These are phyloP conservation scores for Pseudoturritis turrita DNA, from an alignment of 345 rosid genomes.

Conservation along the genomic window DNA sequence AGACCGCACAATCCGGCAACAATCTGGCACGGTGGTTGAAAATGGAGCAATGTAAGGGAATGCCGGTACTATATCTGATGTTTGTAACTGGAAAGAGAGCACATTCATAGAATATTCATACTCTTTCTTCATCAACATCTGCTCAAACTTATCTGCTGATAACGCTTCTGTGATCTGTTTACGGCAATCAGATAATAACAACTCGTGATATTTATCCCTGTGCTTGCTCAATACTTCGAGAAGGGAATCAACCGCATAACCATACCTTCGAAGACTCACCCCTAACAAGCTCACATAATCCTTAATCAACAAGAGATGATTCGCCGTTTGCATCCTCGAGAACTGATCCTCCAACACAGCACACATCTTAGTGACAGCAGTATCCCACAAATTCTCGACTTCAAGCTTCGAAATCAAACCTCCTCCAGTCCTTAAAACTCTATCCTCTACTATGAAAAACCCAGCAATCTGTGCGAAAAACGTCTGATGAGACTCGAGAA, in stretches of 20 bases:
- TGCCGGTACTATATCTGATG: conserved; percentile 82
- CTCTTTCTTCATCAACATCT: conserved; percentile 97
- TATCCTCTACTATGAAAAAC: conserved; percentile 89
- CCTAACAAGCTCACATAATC: conserved; percentile 97
- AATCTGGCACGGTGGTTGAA: conserved; percentile 91
- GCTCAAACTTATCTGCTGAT: conserved; percentile 93
- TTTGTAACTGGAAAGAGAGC: conserved; percentile 91
- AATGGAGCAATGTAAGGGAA: conserved; percentile 93
- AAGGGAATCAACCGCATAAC: conserved; percentile 80
- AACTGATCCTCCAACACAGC: conserved; percentile 95
- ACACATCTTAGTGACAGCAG: conserved; percentile 94
- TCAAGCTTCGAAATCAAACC: conserved; percentile 76
- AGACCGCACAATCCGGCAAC: conserved; percentile 91
- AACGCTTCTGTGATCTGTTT: conserved; percentile 91
- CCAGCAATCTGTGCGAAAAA: conserved; percentile 98
- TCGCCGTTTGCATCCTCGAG: conserved; percentile 98
- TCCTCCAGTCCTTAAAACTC: conserved; percentile 85
- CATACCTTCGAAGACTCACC: conserved; percentile 80
- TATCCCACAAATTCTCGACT: conserved; percentile 93
- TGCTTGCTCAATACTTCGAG: conserved; percentile 94
- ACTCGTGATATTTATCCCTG: conserved; percentile 89
- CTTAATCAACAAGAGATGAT: conserved; percentile 86
- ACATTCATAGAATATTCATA: conserved; percentile 97
- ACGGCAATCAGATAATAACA: conserved; percentile 87
- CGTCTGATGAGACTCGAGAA: conserved; percentile 95